Base-by-base conservation (phyloP, 2,329 filamentous ascomycete species). In the Pezicula neosporulosa region DNA sequence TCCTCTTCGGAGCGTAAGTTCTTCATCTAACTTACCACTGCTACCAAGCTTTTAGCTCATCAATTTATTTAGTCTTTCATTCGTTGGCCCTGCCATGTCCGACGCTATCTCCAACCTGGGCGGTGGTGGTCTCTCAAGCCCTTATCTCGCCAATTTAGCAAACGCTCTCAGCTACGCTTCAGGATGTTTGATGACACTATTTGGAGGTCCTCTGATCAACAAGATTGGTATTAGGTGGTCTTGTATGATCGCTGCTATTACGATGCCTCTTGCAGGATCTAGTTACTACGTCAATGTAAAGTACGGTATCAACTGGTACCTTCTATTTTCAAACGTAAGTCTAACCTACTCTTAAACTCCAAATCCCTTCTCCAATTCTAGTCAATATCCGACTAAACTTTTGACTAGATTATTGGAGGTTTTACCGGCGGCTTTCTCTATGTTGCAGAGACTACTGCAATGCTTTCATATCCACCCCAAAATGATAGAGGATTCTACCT, bases 221-320 rank as follows among this genome's bases (percentile, higher is more conserved):
- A 70, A 70, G 47, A 49, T 71, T 7, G 69, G 69, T 13, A 70
- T 70, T 49, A 67, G 65, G 44, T 67, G 63, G 61, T 61, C 64
- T 3, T 71, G 69, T 56, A 55, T 71, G 30, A 65, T 71, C 38
- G 68, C 67, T 6, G 66, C 66, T 7, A 12, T 66, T 2, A 52
- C 63, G 1, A 66, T 71, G 47, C 69, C 69, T 1, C 54, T 71
- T 38, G 57, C 59, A 1, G 68, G 67, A 1, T 70, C 86, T 0
- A 85, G 83, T 0, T 70, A 89, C 0, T 89, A 89, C 65, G 80
- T 78, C 1, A 87, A 89, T 66, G 89, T 87, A 61, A 76, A 85
- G 1, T 89, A 77, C 60, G 83, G 82, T 1, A 78, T 71, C 1
- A 77, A 84, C 54, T 89, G 86, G 86, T 75, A 89, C 15, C 76